Evolutionary conservation across 768 basidiomycete species (phyloP).

Genomic region (Lactifluus hygrophoroides): DNA sequence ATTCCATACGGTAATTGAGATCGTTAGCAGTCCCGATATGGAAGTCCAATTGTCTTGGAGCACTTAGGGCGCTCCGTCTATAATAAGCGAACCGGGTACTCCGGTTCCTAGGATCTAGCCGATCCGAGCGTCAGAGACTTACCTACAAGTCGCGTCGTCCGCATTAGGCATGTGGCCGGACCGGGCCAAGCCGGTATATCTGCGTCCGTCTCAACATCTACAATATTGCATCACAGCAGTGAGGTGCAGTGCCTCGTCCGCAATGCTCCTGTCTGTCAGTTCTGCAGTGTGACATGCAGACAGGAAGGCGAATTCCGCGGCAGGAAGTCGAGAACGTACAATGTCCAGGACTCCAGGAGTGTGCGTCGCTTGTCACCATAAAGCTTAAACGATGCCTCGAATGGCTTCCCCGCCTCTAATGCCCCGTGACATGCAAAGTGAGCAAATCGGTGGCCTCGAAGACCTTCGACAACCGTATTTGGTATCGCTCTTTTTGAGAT

Average conservation of each 20-base stretch:
- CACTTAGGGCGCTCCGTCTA: too few relatives aligned
- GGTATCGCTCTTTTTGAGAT: neutral
- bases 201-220: too few relatives aligned
- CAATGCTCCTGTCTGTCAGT: neutral
- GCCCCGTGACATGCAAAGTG: constrained; percentile 11
- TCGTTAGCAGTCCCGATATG: too few relatives aligned
- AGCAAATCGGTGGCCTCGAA: neutral
- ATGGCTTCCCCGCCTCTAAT: neutral
- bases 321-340: neutral
- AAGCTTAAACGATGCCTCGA: constrained; percentile 2
- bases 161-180: too few relatives aligned
- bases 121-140: too few relatives aligned
- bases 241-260: constrained; percentile 15
- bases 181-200: too few relatives aligned
- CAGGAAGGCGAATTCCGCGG: constrained; percentile 9
- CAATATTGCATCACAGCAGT: constrained; percentile 10
- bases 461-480: neutral
- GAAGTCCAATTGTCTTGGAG: too few relatives aligned
- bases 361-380: neutral
- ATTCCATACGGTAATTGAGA: too few relatives aligned
- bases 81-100: too few relatives aligned
- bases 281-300: constrained; percentile 15
- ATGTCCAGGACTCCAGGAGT: constrained; percentile 2
- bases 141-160: too few relatives aligned
- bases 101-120: too few relatives aligned